Evolutionary conservation across 345 rosid species (phyloP), one percentile per base, ranked within the genome.

Genomic region (Trapa bicornis): DNA sequence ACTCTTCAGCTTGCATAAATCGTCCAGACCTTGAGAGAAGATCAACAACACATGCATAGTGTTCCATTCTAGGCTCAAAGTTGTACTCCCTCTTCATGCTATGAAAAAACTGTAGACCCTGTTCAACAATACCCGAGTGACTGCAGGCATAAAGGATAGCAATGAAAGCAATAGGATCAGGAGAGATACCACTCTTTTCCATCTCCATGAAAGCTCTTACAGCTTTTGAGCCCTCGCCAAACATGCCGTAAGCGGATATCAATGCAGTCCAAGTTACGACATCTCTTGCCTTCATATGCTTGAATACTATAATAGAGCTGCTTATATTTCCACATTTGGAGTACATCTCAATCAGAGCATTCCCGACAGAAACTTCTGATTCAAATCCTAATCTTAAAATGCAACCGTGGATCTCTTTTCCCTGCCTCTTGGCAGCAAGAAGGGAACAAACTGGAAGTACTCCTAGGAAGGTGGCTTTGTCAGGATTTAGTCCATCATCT

Each of bases 71-170:
- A 65, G 91, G 92, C 42, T 82, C 75, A 22, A 84, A 69, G 65
- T 75, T 74, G 71, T 81, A 81, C 74, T 65, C 75, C 57, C 71
- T 75, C 77, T 79, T 80, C 86, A 88, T 82, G 75, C 58, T 72
- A 32, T 82, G 72, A 53, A 88, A 86, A 67, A 63, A 80, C 64
- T 79, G 76, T 56, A 84, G 69, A 22, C 91, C 95, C 70, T 84
- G 85, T 68, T 88, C 87, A 9, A 84, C 89, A 69, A 88, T 71
- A 73, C 95, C 89, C n/a, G 91, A 86, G 70, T 84, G 86, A 76
- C 95, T 86, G 72, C 95, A 86, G 67, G 95, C 89, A 74, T 76
- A 81, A 60, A 86, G 75, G 75, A 84, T 58, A 4, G 89, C 78
- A 66, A 88, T 77, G 73, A 84, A 84, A 57, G 79, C 80, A 47